Conservation (phyloP, 2,329 filamentous ascomycete species). For the Epichloe elymi region DNA sequence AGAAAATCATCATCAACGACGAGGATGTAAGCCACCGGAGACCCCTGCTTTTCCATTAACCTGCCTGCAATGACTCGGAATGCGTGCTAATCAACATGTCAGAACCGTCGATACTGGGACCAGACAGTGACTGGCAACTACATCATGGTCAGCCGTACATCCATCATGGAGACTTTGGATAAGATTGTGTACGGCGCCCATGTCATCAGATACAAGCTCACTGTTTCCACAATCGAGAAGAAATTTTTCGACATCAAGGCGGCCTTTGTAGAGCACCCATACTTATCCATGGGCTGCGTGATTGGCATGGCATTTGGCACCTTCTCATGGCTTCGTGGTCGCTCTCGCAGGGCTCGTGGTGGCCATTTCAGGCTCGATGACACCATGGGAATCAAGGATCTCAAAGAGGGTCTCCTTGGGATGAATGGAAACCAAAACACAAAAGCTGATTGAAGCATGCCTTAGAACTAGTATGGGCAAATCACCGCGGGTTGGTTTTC, state of each 20-base stretch:
- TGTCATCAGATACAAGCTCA: slow-evolving; percentile 63
- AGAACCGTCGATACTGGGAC: slow-evolving; percentile 95
- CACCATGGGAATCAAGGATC: slow-evolving; percentile 32
- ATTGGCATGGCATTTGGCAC: slow-evolving; percentile 41
- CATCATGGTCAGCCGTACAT: slow-evolving; percentile 79
- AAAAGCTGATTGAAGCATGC: slow-evolving; percentile 20
- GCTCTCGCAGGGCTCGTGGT: slow-evolving; percentile 38
- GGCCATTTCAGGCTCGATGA: slow-evolving; percentile 52
- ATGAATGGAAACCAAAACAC: slow-evolving; percentile 21
- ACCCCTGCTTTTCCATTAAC: neutral
- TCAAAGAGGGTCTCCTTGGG: slow-evolving; percentile 54
- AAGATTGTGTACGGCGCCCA: slow-evolving; percentile 57
- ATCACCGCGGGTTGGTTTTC: neutral
- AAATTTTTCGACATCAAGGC: slow-evolving; percentile 54
- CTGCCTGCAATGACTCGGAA: neutral
- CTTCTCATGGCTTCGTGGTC: slow-evolving; percentile 40
- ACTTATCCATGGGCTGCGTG: slow-evolving; percentile 42
- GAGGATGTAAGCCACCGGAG: slow-evolving; percentile 61
- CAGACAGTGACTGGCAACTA: slow-evolving; percentile 75
- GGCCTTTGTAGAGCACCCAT: slow-evolving; percentile 46
- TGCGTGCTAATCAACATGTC: slow-evolving; percentile 4
- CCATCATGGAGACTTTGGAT: slow-evolving; percentile 75
- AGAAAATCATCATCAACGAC: slow-evolving; percentile 91
- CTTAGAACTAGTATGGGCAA: neutral
- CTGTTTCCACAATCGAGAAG: slow-evolving; percentile 58